A percentile compares a stretch with the other conserved stretches of the same genome.
Evolutionary conservation across 75 land plant species (phyloP).

Genomic region (Pinus taeda): DNA sequence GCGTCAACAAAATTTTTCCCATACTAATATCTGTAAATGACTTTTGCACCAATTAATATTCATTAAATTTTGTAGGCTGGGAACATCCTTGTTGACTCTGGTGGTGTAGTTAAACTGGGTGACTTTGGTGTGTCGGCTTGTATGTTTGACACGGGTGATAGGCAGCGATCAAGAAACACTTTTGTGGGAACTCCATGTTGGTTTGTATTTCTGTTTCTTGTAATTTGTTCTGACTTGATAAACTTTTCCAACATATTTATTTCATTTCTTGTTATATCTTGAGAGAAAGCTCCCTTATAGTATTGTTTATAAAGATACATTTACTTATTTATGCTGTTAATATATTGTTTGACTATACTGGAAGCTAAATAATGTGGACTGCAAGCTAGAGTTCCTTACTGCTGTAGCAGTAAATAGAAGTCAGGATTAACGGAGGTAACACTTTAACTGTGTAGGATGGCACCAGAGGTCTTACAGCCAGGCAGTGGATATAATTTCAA

Average conservation of each 20-base stretch:
- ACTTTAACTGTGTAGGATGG: constrained; percentile 74
- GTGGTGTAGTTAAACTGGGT: constrained; percentile 73
- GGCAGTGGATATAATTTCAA: constrained; percentile 97
- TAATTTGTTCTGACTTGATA: not conserved
- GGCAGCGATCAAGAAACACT: constrained; percentile 84
- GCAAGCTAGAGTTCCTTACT: not conserved
- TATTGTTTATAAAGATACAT: not conserved
- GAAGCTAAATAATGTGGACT: not conserved
- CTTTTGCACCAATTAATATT: not conserved
- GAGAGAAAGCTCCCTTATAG: not conserved
- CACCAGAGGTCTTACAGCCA: constrained; percentile 98
- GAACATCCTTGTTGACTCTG: constrained; percentile 72
- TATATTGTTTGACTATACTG: not conserved
- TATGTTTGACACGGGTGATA: constrained; percentile 89
- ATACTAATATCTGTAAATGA: not conserved
- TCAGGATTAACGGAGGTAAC: constrained; percentile 4
- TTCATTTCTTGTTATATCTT: not conserved
- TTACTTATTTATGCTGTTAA: not conserved
- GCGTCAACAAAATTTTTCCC: not conserved
- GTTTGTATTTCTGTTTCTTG: constrained; percentile 26
- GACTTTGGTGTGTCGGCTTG: constrained; percentile 95
- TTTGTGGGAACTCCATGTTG: constrained; percentile 96
- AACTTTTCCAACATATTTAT: not conserved
- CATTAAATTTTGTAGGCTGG: constrained; percentile 60
- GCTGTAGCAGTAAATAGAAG: too few relatives aligned